A percentile compares a stretch with the other conserved stretches of the same genome.
phyloP scores from a whole-genome alignment of 305 asterid species.

The Fraxinus nigra region DNA sequence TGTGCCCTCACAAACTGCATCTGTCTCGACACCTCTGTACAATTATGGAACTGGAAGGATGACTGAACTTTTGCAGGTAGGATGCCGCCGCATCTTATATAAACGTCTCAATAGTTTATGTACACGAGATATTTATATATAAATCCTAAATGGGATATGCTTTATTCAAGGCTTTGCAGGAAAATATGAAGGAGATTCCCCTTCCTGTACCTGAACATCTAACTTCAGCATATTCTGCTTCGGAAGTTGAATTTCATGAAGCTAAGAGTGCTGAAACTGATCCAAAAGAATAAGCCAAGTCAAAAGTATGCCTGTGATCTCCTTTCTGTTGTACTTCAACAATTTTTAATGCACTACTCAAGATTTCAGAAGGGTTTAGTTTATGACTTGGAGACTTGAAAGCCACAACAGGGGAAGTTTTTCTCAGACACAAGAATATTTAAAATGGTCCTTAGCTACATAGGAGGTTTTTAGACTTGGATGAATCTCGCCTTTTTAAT shows the following conservation, averaged over 20 bases:
- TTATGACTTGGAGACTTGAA: not conserved
- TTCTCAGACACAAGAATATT: not conserved
- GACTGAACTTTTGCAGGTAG: conserved; percentile 92
- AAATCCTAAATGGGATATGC: conserved; percentile 16
- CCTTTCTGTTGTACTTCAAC: not conserved
- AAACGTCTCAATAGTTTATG: not conserved
- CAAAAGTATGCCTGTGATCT: not conserved
- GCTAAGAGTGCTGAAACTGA: conserved; percentile 21
- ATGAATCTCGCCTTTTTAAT: not conserved
- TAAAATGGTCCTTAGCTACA: not conserved
- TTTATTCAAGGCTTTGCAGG: conserved; percentile 74
- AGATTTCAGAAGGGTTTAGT: not conserved
- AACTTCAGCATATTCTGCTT: conserved; percentile 1
- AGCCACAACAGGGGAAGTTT: not conserved
- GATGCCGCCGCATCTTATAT: not conserved
- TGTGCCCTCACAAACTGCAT: conserved; percentile 34
- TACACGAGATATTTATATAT: not conserved
- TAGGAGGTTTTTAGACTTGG: not conserved
- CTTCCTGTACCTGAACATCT: conserved; percentile 37
- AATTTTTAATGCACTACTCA: not conserved
- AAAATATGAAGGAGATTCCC: conserved; percentile 53
- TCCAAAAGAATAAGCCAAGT: conserved; percentile 17
- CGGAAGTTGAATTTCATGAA: conserved; percentile 22
- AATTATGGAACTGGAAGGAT: conserved; percentile 66
- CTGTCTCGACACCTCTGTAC: conserved; percentile 45